Conservation (phyloP, 2,329 filamentous ascomycete species). For the Microascus cirrosus region DNA sequence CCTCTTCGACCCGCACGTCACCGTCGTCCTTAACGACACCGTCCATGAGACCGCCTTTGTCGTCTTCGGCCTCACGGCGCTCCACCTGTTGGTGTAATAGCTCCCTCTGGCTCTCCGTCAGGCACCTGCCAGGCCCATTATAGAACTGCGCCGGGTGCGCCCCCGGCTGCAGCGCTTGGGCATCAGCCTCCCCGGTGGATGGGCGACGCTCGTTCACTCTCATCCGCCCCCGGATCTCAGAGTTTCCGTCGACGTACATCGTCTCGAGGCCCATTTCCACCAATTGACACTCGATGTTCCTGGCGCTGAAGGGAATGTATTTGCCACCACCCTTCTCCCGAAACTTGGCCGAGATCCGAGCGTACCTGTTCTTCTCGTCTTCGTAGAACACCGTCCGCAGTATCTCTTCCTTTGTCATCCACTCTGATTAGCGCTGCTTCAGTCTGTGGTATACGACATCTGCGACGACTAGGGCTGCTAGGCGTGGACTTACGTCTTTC, state of each 20-base stretch:
- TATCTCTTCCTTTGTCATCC: conserved; percentile 21
- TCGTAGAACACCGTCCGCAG: conserved; percentile 26
- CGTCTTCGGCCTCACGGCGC: background rate
- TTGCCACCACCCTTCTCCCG: conserved; percentile 36
- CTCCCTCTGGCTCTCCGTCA: conserved; percentile 3
- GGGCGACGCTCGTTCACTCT: conserved; percentile 20
- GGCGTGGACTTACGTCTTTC: conserved; percentile 30
- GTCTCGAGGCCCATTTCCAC: conserved; percentile 35
- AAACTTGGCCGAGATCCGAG: conserved; percentile 29
- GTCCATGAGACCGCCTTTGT: background rate
- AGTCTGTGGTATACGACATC: too few species aligned
- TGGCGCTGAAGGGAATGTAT: conserved; percentile 35
- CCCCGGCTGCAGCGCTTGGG: background rate
- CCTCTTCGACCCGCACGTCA: background rate
- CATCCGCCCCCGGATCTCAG: conserved; percentile 25
- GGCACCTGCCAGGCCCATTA: background rate
- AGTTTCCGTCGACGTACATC: conserved; percentile 23
- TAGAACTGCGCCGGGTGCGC: background rate
- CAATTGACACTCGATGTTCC: conserved; percentile 37
- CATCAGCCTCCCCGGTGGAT: background rate
- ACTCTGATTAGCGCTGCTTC: conserved; percentile 1
- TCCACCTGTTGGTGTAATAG: conserved; percentile 4
- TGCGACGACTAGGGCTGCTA: background rate
- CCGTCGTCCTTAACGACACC: background rate
- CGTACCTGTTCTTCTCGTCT: conserved; percentile 31